Percentiles rank a stretch among this genome's conserved stretches.
Conservation (phyloP, 177 flowering plant genomes). For the Vitis hybrid region DNA sequence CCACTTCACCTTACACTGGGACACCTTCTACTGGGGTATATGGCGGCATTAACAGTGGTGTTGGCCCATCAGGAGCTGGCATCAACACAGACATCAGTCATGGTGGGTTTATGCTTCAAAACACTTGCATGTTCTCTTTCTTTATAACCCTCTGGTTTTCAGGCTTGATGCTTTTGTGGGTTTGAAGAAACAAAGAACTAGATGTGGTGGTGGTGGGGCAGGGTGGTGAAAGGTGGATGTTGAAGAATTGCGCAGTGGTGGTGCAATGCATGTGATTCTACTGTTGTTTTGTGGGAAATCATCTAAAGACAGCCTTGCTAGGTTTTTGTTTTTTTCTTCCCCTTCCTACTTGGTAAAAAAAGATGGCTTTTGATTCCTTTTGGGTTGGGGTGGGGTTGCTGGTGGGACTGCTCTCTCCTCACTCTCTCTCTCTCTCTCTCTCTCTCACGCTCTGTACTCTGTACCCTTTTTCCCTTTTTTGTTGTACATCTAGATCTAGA, state of each 20-base stretch:
- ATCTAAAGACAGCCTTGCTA: slow-evolving; percentile 8
- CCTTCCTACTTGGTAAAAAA: slow-evolving; percentile 1
- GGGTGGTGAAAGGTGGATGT: slow-evolving; percentile 6
- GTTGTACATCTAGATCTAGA: slow-evolving; percentile 23
- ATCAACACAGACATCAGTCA: slow-evolving; percentile 23
- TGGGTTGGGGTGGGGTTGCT: not conserved
- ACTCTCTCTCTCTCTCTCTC: not conserved
- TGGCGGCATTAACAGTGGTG: slow-evolving; percentile 28
- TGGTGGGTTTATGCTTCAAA: slow-evolving; percentile 4
- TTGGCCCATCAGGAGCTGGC: slow-evolving; percentile 23
- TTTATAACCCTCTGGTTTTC: slow-evolving; percentile 8
- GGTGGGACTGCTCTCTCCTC: not conserved
- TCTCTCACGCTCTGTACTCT: not conserved
- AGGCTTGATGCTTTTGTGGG: slow-evolving; percentile 18
- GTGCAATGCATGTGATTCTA: slow-evolving; percentile 15
- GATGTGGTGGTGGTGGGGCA: slow-evolving; percentile 7
- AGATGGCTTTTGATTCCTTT: slow-evolving; percentile 12
- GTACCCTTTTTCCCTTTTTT: not conserved
- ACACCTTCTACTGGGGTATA: slow-evolving; percentile 25
- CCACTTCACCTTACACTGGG: slow-evolving; percentile 8
- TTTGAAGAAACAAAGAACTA: slow-evolving; percentile 5
- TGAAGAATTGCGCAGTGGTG: slow-evolving; percentile 6
- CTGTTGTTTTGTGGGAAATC: slow-evolving; percentile 7
- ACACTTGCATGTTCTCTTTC: slow-evolving; percentile 1
- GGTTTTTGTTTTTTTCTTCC: slow-evolving; percentile 12